Percentiles rank a stretch among this genome's conserved stretches.
Conservation (phyloP, 257 asterid species). For the Marsdenia floribunda region DNA sequence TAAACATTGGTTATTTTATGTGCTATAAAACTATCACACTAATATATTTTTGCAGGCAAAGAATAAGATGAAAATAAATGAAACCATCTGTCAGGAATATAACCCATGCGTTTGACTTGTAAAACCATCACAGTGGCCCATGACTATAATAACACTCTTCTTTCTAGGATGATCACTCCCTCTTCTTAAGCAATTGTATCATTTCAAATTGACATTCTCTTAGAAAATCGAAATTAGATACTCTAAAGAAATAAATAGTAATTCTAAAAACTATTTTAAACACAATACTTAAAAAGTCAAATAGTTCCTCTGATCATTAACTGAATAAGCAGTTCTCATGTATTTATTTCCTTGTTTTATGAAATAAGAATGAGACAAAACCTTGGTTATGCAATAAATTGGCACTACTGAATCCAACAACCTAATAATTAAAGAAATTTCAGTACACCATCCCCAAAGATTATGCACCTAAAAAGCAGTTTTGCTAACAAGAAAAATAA, state of each 20-base stretch:
- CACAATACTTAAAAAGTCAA: background rate
- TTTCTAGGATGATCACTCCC: background rate
- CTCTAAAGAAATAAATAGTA: background rate
- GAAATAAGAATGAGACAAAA: background rate
- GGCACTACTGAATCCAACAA: background rate
- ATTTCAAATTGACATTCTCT: background rate
- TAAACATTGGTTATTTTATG: background rate
- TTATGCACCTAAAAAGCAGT: background rate
- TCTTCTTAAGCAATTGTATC: background rate
- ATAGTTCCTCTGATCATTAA: background rate
- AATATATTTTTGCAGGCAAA: too few species aligned
- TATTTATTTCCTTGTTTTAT: background rate
- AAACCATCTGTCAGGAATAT: background rate
- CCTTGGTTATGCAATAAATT: background rate
- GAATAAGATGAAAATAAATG: background rate
- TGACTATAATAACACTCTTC: background rate
- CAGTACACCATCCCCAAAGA: background rate
- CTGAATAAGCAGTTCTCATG: background rate
- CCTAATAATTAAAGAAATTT: background rate
- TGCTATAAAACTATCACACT: background rate
- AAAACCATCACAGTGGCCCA: background rate
- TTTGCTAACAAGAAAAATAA: background rate
- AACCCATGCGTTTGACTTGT: background rate
- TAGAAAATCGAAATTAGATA: background rate
- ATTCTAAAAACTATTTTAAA: background rate